phyloP scores from a whole-genome alignment of 345 rosid species.

The Nephelium lappaceum region DNA sequence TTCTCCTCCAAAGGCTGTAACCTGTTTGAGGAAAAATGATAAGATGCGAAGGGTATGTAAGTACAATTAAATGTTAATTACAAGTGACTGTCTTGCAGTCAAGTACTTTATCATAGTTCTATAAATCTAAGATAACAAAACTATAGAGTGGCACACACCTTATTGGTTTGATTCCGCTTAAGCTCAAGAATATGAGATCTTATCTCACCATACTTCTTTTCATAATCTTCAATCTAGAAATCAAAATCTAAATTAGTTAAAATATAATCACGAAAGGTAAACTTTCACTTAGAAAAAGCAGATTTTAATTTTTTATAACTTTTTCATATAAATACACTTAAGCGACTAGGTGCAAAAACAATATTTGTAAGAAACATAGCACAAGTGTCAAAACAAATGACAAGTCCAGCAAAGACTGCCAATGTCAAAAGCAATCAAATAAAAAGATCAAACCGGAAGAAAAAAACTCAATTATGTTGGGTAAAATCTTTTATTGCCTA shows the following conservation, averaged over 20 bases:
- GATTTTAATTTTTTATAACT: not conserved
- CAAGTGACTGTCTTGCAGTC: not conserved
- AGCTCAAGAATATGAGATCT: slow-evolving; percentile 50
- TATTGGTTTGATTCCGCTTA: slow-evolving; percentile 62
- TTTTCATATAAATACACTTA: not conserved
- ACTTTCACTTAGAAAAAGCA: not conserved
- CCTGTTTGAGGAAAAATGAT: slow-evolving; percentile 47
- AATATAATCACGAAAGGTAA: slow-evolving; percentile 5
- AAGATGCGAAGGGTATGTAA: not conserved
- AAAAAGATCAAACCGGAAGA: not conserved
- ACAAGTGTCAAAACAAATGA: slow-evolving; percentile 1
- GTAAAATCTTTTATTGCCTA: not conserved
- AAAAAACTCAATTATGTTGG: not conserved
- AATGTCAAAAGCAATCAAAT: not conserved
- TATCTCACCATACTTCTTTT: slow-evolving; percentile 42
- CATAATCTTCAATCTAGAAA: slow-evolving; percentile 57
- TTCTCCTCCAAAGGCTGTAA: slow-evolving; percentile 96
- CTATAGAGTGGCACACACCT: slow-evolving; percentile 51
- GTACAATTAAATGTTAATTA: slow-evolving; percentile 10
- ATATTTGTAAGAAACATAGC: not conserved
- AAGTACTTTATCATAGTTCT: not conserved
- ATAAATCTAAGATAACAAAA: slow-evolving; percentile 7
- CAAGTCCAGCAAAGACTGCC: not conserved
- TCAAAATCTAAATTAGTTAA: slow-evolving; percentile 22
- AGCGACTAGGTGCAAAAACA: slow-evolving; percentile 2